Conservation (phyloP, 495 filamentous ascomycete species). For the Venustampulla echinocandica region DNA sequence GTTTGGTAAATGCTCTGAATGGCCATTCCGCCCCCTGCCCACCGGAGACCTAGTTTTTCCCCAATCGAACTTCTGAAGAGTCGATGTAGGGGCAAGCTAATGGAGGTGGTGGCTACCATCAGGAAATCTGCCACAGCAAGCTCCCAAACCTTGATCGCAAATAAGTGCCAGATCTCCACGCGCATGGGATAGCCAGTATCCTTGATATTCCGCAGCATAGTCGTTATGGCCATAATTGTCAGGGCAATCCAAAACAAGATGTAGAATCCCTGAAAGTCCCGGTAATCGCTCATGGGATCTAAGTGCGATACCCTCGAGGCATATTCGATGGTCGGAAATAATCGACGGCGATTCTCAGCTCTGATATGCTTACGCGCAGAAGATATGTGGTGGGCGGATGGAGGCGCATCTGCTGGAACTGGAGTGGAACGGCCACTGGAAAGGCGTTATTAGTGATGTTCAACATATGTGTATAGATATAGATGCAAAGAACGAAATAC, state of each 20-base stretch:
- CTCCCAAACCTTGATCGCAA: constrained; percentile 82
- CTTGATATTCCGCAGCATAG: constrained; percentile 82
- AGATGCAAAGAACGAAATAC: constrained; percentile 4
- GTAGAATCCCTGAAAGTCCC: constrained; percentile 95
- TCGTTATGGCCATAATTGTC: constrained; percentile 93
- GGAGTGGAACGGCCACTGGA: constrained; percentile 81
- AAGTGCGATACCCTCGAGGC: constrained; percentile 92
- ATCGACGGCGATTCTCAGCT: constrained; percentile 67
- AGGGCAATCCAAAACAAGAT: constrained; percentile 95
- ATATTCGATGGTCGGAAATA: constrained; percentile 96
- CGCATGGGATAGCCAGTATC: constrained; percentile 83
- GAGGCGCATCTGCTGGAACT: constrained; percentile 81
- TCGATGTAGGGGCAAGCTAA: constrained; percentile 67
- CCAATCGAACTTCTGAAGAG: constrained; percentile 47
- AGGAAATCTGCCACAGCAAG: constrained; percentile 70
- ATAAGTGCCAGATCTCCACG: constrained; percentile 75
- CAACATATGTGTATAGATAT: background rate
- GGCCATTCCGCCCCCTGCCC: constrained; percentile 65
- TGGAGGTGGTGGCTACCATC: constrained; percentile 70
- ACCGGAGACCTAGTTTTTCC: constrained; percentile 50
- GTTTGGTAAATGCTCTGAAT: constrained; percentile 77
- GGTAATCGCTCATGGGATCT: constrained; percentile 83
- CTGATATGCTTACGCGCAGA: constrained; percentile 76
- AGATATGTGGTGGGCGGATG: constrained; percentile 77
- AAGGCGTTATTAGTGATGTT: too few relatives aligned